phyloP scores from a whole-genome alignment of 306 rosid species.

The Cajanus cajan region DNA sequence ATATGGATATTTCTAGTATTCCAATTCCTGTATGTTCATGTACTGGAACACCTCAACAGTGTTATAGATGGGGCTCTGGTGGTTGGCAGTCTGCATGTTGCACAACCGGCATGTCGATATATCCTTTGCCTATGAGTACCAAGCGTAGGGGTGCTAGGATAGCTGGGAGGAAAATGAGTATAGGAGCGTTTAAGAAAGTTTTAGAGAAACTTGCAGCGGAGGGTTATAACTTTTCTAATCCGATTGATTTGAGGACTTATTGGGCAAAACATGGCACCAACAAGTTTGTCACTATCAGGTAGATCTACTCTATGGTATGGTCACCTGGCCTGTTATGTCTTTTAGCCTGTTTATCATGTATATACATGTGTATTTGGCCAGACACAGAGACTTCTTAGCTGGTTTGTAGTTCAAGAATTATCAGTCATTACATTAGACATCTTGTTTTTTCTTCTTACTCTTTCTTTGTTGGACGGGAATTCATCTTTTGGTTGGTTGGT shows the following conservation, averaged over 20 bases:
- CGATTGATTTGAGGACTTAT: constrained; percentile 74
- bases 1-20: constrained; percentile 79
- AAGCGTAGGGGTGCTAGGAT: constrained; percentile 96
- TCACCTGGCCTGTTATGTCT: constrained; percentile 32
- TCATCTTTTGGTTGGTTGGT: constrained; percentile 34
- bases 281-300: constrained; percentile 91
- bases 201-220: constrained; percentile 94
- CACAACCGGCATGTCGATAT: constrained; percentile 75
- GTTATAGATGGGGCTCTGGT: constrained; percentile 99
- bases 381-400: constrained; percentile 63
- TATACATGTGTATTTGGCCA: constrained; percentile 64
- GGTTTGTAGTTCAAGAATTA: constrained; percentile 55
- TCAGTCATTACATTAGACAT: constrained; percentile 39
- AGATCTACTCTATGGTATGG: constrained; percentile 29
- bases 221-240: constrained; percentile 74
- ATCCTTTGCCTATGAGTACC: constrained; percentile 97
- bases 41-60: constrained; percentile 88
- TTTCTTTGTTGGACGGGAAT: constrained; percentile 37
- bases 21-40: constrained; percentile 95
- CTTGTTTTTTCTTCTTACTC: constrained; percentile 31
- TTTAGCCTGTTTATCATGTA: constrained; percentile 61
- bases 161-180: constrained; percentile 98
- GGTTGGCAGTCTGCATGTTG: constrained; percentile 99
- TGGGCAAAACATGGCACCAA: constrained; percentile 95
- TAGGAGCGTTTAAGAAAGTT: constrained; percentile 97